A percentile compares a stretch with the other conserved stretches of the same genome.
Evolutionary conservation across 805 yeast species (phyloP).

Genomic region (Cyberlindnera americana): DNA sequence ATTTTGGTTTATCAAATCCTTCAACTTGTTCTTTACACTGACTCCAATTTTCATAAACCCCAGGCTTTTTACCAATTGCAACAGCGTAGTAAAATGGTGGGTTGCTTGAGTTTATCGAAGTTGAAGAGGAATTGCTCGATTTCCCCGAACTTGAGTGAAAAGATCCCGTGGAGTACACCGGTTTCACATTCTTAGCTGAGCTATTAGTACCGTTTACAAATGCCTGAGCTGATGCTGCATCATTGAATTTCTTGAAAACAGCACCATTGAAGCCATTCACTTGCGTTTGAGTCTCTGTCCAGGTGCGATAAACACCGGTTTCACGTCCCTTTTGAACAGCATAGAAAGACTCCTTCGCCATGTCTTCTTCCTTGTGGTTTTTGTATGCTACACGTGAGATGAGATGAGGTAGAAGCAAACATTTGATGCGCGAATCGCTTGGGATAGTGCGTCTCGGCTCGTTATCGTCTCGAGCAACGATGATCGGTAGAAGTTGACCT

Average conservation of each 20-base stretch:
- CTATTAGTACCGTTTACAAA: conserved; percentile 26
- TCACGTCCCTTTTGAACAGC: conserved; percentile 40
- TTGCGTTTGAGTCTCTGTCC: conserved; percentile 54
- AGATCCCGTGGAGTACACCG: not conserved
- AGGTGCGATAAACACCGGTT: conserved; percentile 41
- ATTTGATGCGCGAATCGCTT: too few relatives aligned
- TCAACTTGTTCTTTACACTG: conserved; percentile 47
- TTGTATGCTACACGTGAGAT: too few relatives aligned
- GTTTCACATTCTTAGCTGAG: not conserved
- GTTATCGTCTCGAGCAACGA: too few relatives aligned
- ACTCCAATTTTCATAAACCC: conserved; percentile 60
- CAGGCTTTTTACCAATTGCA: conserved; percentile 43
- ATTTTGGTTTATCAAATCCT: conserved; percentile 38
- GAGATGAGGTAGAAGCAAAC: too few relatives aligned
- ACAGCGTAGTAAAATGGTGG: conserved; percentile 57
- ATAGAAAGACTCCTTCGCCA: conserved; percentile 2
- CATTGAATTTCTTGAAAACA: conserved; percentile 40
- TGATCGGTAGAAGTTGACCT: too few relatives aligned
- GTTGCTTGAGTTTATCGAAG: not conserved
- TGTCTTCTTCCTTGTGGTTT: too few relatives aligned
- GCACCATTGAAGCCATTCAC: conserved; percentile 42
- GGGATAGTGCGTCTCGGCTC: too few relatives aligned
- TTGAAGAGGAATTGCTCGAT: not conserved
- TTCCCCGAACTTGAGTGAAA: not conserved
- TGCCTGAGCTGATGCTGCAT: conserved; percentile 43